Base-by-base conservation (phyloP, 208 protist genomes). In the Strigomonas oncopelti region DNA sequence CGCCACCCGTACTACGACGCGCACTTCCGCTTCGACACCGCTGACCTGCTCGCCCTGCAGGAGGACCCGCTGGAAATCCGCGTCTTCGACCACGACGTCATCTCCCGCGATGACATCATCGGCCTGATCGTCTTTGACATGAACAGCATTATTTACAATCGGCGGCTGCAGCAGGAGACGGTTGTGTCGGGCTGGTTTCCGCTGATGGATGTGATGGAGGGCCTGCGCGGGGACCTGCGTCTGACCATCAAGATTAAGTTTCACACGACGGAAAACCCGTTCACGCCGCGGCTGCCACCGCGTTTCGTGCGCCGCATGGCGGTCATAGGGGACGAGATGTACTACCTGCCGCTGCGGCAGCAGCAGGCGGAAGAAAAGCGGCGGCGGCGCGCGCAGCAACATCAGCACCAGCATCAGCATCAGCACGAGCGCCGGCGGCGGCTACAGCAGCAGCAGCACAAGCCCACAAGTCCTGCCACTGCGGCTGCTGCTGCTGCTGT, bases 61-160 rank as follows among this genome's bases (percentile, higher is more conserved):
- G 92, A 99, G 65, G 91, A 98, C 66, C 93, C 94, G 36, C 74
- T 98, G 1, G 93, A 98, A 67, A 81, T 98, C 16, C 83, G 90
- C 45, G 89, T 98, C 5, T 98, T 90, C 71, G 97, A 99, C 77
- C 92, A 98, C 70, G 97, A 99, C 80, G 90, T 94, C 61, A 89
- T 98, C 61, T 96, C 89, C 61, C 79, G 92, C 20, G 94, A 99
- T 75, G 95, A 98, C 72, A 80, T 97, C 53, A 88, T 99, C 38
- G 97, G 97, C 11, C 85, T 87, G 36, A 92, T 98, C 16, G 85
- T 93, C 61, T 61, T 98, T n/a, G 94, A 97, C 71, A 90, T 93
- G 67, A 97, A 96, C 75, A 81, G 80, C 52, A 88, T 98, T 61
- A 74, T 97, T 13, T 75, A 87, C 60, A 79, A 78, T 52, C 77